Evolutionary conservation across 352 stramenopile genomes (phyloP).

Genomic region (Pythium plurisporium): DNA sequence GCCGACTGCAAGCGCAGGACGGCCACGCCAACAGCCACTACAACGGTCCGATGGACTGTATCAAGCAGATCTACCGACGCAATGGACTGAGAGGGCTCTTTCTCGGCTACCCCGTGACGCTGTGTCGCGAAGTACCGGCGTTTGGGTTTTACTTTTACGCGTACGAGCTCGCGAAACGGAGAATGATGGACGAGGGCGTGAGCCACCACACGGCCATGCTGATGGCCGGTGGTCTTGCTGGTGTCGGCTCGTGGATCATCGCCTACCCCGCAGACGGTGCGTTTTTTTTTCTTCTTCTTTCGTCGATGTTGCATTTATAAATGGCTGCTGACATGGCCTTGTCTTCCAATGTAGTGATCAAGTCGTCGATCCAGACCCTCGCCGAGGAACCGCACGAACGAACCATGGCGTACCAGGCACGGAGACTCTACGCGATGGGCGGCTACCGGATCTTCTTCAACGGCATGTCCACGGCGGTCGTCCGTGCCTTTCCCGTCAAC

Average conservation of each 20-base stretch:
- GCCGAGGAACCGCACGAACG: conserved; percentile 50
- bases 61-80: conserved; percentile 64
- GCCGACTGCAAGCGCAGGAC: conserved; percentile 74
- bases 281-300: too few relatives aligned
- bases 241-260: conserved; percentile 77
- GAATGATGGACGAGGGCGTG: conserved; percentile 49
- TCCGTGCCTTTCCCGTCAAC: conserved; percentile 81
- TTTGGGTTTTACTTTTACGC: conserved; percentile 83
- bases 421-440: conserved; percentile 58
- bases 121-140: conserved; percentile 74
- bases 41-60: conserved; percentile 63
- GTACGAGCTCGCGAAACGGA: conserved; percentile 78
- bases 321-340: too few relatives aligned
- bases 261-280: conserved; percentile 77
- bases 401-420: conserved; percentile 67
- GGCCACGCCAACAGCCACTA: conserved; percentile 57
- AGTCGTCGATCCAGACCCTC: conserved; percentile 81
- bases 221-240: conserved; percentile 67
- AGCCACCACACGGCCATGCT: conserved; percentile 74
- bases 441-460: conserved; percentile 74
- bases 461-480: conserved; percentile 66
- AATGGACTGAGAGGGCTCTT: conserved; percentile 62
- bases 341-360: conserved; percentile 50
- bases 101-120: conserved; percentile 65
- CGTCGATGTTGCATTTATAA: too few relatives aligned